These are phyloP conservation scores for Chlorella sp. DNA, from an alignment of 139 green algal species.

Conservation along the genomic window DNA sequence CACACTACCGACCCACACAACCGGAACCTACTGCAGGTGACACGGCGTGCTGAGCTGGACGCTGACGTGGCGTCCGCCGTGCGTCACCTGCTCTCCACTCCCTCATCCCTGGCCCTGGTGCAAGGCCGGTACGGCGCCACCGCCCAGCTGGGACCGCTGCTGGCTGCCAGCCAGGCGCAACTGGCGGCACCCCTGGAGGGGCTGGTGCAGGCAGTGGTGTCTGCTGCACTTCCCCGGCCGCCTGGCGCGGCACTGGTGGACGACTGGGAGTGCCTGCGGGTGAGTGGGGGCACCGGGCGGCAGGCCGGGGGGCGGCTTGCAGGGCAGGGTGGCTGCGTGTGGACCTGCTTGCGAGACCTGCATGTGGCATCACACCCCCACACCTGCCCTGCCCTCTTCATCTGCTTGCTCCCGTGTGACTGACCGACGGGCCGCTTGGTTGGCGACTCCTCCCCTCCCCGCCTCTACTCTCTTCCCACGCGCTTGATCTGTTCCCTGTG, in stretches of 20 bases:
- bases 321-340: no score
- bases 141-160: not conserved
- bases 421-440: no score
- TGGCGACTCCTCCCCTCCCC: no score
- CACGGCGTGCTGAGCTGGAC: slow-evolving; percentile 58
- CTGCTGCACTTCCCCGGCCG: slow-evolving; percentile 9
- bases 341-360: no score
- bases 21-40: slow-evolving; percentile 17
- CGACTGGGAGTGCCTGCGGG: slow-evolving; percentile 90
- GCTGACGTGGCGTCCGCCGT: slow-evolving; percentile 36
- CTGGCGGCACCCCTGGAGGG: not conserved
- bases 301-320: not conserved
- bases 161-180: not conserved
- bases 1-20: no score
- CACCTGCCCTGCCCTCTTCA: not conserved
- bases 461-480: no score
- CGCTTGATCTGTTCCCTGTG: no score
- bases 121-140: not conserved
- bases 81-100: slow-evolving; percentile 33
- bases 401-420: no score
- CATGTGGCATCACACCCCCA: not conserved
- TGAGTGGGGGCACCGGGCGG: not conserved
- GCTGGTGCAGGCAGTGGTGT: slow-evolving; percentile 14
- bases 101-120: not conserved
- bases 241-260: slow-evolving; percentile 72